Evolutionary conservation across 129 eudicot species (phyloP).

Genomic region (Sambucus nigra): DNA sequence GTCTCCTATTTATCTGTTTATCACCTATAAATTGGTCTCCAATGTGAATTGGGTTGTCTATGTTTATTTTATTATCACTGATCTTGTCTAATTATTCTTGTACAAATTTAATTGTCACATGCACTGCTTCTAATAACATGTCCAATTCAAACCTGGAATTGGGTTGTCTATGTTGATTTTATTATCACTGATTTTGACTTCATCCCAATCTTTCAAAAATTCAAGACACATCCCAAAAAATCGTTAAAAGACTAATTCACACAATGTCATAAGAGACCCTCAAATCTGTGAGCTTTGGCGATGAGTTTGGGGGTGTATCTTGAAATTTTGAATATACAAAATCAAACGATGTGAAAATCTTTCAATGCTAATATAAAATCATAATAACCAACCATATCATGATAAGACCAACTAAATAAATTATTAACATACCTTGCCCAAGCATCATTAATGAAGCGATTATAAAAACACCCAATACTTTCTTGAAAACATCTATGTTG

Average conservation of each 20-base stretch:
- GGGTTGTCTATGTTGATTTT: too few species aligned
- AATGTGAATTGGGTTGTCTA: conserved; percentile 30
- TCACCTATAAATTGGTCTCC: conserved; percentile 80
- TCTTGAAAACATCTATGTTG: conserved; percentile 48
- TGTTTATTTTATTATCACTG: conserved; percentile 33
- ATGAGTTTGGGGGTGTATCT: too few species aligned
- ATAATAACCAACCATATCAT: background rate
- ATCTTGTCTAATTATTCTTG: conserved; percentile 65
- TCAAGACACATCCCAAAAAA: too few species aligned
- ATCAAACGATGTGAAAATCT: background rate
- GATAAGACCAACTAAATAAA: background rate
- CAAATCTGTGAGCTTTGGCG: too few species aligned
- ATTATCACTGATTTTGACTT: too few species aligned
- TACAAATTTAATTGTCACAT: conserved; percentile 56
- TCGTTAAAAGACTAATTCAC: too few species aligned
- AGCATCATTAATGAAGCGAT: conserved; percentile 90
- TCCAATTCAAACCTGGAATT: conserved; percentile 76
- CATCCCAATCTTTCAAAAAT: too few species aligned
- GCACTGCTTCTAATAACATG: conserved; percentile 78
- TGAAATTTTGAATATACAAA: too few species aligned
- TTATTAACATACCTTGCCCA: conserved; percentile 54
- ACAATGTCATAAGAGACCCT: too few species aligned
- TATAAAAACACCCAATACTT: conserved; percentile 79
- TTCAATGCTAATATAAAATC: too few species aligned
- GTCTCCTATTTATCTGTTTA: background rate